phyloP scores from a whole-genome alignment of 768 basidiomycete species.

The Lyophyllum decastes region DNA sequence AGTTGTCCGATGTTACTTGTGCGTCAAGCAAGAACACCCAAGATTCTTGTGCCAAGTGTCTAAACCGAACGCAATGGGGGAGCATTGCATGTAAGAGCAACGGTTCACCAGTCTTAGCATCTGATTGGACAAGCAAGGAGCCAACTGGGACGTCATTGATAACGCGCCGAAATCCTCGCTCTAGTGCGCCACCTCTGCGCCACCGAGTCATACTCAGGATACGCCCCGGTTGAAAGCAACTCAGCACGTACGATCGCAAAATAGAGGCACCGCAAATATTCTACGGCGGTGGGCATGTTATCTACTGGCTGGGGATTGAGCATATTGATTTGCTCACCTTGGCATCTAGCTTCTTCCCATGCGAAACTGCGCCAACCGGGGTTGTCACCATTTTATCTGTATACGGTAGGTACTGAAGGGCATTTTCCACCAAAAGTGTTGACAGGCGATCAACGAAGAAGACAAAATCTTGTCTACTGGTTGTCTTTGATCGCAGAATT shows the following conservation, averaged over 20 bases:
- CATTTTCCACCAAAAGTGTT: conserved; percentile 82
- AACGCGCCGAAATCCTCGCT: conserved; percentile 87
- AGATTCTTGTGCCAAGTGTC: conserved; percentile 62
- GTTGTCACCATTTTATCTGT: conserved; percentile 60
- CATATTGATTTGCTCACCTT: conserved; percentile 39
- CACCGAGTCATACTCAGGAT: conserved; percentile 8
- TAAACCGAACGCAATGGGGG: conserved; percentile 69
- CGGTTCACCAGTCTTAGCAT: conserved; percentile 83
- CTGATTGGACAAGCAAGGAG: conserved; percentile 88
- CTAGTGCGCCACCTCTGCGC: conserved; percentile 82
- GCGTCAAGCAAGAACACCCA: conserved; percentile 91
- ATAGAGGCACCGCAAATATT: conserved; percentile 88
- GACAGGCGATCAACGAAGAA: conserved; percentile 90
- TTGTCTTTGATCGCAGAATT: conserved; percentile 72
- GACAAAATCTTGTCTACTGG: conserved; percentile 83
- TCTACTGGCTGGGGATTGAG: neutral
- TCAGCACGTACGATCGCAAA: conserved; percentile 70
- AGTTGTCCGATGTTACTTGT: conserved; percentile 50
- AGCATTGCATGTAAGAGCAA: conserved; percentile 81
- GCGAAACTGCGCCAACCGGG: conserved; percentile 55
- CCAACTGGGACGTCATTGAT: conserved; percentile 86
- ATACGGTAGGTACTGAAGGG: conserved; percentile 82
- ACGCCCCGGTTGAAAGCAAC: neutral
- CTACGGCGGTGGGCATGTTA: conserved; percentile 36
- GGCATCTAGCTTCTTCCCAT: conserved; percentile 65